Conservation (phyloP, 345 rosid species). For the Eucalyptus victrix region DNA sequence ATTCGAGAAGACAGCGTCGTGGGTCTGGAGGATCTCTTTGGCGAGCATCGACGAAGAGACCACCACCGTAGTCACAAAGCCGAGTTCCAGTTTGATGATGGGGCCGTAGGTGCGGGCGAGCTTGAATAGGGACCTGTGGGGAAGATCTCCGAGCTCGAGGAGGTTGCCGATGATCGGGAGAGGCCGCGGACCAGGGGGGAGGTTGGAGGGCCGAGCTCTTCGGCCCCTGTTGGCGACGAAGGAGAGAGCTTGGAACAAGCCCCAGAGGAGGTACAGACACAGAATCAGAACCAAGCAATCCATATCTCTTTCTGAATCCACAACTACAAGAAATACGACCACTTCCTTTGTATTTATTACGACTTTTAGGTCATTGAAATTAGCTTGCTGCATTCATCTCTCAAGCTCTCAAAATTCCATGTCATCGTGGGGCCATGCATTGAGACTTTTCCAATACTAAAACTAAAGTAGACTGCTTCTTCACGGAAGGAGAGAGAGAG, state of each 20-base stretch:
- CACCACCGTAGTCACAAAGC: slow-evolving; percentile 14
- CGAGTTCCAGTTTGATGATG: slow-evolving; percentile 21
- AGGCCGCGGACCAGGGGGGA: slow-evolving; percentile 16
- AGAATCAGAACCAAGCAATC: neutral
- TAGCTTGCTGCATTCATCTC: neutral
- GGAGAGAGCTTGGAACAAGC: neutral
- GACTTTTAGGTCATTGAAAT: neutral
- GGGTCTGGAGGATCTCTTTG: slow-evolving; percentile 24
- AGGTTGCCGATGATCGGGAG: slow-evolving; percentile 28
- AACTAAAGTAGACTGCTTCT: neutral
- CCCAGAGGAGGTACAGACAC: neutral
- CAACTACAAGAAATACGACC: neutral
- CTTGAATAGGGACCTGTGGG: slow-evolving; percentile 12
- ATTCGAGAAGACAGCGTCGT: slow-evolving; percentile 10
- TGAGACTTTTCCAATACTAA: neutral
- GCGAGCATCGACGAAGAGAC: slow-evolving; percentile 19
- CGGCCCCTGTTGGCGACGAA: neutral
- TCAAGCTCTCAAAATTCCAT: neutral
- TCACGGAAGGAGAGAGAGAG: neutral
- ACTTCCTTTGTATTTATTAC: neutral
- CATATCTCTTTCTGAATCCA: neutral
- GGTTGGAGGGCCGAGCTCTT: neutral
- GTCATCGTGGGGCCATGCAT: neutral
- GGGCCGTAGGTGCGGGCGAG: slow-evolving; percentile 24
- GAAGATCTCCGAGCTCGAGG: slow-evolving; percentile 10